phyloP scores from a whole-genome alignment of 2,329 filamentous ascomycete genomes.

The Diaporthe helianthi region DNA sequence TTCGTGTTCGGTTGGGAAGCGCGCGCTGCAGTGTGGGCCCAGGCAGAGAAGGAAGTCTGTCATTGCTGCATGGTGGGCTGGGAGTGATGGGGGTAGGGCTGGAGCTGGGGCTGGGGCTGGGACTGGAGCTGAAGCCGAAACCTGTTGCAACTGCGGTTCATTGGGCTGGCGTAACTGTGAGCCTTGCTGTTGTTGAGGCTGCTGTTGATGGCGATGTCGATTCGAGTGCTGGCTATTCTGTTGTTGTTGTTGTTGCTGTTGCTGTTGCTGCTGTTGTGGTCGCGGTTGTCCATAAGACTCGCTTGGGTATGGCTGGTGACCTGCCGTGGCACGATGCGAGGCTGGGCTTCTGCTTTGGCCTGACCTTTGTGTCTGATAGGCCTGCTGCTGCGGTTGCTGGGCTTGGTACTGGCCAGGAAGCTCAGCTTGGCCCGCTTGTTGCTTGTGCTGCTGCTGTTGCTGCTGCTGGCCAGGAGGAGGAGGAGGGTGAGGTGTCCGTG shows the following conservation, averaged over 20 bases:
- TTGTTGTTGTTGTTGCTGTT: background rate
- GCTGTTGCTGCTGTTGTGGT: background rate
- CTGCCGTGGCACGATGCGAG: background rate
- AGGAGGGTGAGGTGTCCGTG: background rate
- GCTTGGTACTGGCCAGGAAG: background rate
- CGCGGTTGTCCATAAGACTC: background rate
- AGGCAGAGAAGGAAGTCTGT: constrained; percentile 28
- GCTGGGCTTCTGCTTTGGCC: background rate
- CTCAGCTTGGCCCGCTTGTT: background rate
- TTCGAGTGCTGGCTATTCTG: background rate
- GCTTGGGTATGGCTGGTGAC: background rate
- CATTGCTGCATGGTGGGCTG: background rate
- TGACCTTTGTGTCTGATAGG: background rate
- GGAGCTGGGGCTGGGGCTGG: background rate
- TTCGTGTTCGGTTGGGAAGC: constrained; percentile 20
- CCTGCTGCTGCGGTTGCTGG: background rate
- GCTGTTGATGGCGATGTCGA: background rate
- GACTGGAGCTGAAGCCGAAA: too few species aligned
- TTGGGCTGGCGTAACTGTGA: background rate
- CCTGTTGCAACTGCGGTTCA: background rate
- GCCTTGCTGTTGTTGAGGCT: background rate
- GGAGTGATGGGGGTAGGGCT: background rate
- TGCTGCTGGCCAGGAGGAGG: background rate
- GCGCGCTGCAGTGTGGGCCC: constrained; percentile 26
- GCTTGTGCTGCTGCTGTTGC: background rate